phyloP scores from a whole-genome alignment of 106 monocot species.

The Allium cepa region DNA sequence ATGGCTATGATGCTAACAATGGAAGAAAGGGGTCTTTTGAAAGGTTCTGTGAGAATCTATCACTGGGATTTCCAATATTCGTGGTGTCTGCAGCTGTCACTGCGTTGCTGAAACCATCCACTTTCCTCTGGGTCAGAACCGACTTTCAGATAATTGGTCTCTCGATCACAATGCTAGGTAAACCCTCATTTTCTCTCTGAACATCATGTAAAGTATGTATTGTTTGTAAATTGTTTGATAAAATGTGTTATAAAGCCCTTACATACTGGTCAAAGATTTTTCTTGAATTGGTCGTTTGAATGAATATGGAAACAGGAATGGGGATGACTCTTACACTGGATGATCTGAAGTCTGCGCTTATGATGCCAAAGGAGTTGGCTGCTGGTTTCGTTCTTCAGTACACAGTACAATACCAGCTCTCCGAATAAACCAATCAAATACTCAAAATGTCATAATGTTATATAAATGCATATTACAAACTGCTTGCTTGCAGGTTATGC shows the following conservation, averaged over 20 bases:
- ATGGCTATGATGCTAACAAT: not conserved
- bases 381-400: slow-evolving; percentile 87
- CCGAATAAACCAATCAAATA: too few species aligned
- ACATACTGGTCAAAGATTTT: not conserved
- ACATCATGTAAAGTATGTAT: not conserved
- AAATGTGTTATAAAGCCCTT: too few species aligned
- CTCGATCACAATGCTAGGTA: slow-evolving; percentile 89
- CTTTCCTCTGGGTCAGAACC: slow-evolving; percentile 54
- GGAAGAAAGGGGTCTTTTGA: not conserved
- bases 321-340: slow-evolving; percentile 85
- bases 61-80: not conserved
- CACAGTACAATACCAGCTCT: slow-evolving; percentile 25
- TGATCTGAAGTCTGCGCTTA: slow-evolving; percentile 60
- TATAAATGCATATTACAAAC: too few species aligned
- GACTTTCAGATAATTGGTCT: slow-evolving; percentile 65
- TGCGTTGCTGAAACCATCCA: slow-evolving; percentile 33
- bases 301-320: slow-evolving; percentile 44
- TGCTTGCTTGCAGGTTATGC: slow-evolving; percentile 68
- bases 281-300: not conserved
- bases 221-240: not conserved
- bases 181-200: not conserved
- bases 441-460: too few species aligned
- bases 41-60: not conserved
- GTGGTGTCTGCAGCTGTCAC: not conserved
- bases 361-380: slow-evolving; percentile 85